Percentiles rank a stretch among this genome's conserved stretches.
Conservation (phyloP, 805 yeast species). For the Metschnikowia sp. region DNA sequence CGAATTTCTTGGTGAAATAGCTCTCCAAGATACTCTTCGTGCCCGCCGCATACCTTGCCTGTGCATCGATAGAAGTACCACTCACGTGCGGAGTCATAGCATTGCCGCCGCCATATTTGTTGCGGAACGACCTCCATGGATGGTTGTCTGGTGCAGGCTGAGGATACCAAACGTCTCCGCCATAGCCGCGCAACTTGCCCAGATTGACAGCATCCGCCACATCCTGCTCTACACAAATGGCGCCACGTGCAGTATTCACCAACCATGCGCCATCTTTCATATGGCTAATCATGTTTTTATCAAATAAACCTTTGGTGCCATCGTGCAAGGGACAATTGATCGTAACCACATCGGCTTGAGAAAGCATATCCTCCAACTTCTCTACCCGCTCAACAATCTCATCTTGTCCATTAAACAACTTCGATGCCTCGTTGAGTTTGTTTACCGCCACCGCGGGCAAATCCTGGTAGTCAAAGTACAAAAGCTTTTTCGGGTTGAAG, state of each 20-base stretch:
- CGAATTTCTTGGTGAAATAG: conserved; percentile 57
- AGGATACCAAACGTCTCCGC: conserved; percentile 85
- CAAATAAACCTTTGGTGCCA: conserved; percentile 61
- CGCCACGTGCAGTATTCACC: conserved; percentile 81
- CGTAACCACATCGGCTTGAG: conserved; percentile 69
- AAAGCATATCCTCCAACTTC: conserved; percentile 59
- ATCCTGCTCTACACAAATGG: conserved; percentile 68
- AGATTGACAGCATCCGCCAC: conserved; percentile 68
- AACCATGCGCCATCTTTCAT: conserved; percentile 73
- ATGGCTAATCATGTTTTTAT: conserved; percentile 61
- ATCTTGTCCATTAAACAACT: conserved; percentile 44
- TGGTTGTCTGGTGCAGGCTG: conserved; percentile 78
- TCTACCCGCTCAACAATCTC: conserved; percentile 56
- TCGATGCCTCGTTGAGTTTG: conserved; percentile 35
- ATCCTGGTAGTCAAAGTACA: conserved; percentile 73
- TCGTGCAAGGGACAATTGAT: conserved; percentile 77
- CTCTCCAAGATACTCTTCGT: conserved; percentile 61
- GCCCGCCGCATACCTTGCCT: conserved; percentile 68
- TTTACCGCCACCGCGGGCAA: conserved; percentile 50
- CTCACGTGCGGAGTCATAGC: conserved; percentile 84
- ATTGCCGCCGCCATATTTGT: conserved; percentile 63
- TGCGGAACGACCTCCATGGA: conserved; percentile 71
- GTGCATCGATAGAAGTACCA: conserved; percentile 81
- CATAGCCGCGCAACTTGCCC: conserved; percentile 74
- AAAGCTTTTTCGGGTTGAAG: conserved; percentile 69